A percentile compares a stretch with the other conserved stretches of the same genome.
phyloP scores from a whole-genome alignment of 495 filamentous ascomycete genomes.

The Penicillium argentinense region DNA sequence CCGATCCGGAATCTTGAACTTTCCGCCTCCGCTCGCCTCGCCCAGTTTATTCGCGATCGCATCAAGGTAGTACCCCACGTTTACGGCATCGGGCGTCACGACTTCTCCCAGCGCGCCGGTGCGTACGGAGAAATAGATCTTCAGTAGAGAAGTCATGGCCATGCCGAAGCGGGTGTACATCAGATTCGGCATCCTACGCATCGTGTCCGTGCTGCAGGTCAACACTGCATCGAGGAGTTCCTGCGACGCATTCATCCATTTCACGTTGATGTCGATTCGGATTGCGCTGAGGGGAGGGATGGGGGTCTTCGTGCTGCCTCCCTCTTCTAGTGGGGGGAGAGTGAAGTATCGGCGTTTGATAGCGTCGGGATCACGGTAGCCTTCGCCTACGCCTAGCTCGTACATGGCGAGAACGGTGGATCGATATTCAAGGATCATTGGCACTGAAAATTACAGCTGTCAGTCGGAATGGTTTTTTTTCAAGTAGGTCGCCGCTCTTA shows the following conservation, averaged over 20 bases:
- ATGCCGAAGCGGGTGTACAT: slow-evolving; percentile 46
- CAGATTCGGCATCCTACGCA: slow-evolving; percentile 47
- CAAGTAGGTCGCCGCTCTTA: slow-evolving; percentile 19
- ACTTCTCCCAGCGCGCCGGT: slow-evolving; percentile 45
- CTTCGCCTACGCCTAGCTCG: slow-evolving; percentile 51
- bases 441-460: slow-evolving; percentile 32
- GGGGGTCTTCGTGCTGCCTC: slow-evolving; percentile 19
- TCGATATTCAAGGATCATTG: slow-evolving; percentile 48
- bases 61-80: slow-evolving; percentile 47
- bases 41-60: slow-evolving; percentile 35
- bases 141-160: slow-evolving; percentile 47
- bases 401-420: slow-evolving; percentile 48
- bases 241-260: slow-evolving; percentile 51
- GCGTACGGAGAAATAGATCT: slow-evolving; percentile 49
- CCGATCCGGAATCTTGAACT: slow-evolving; percentile 39
- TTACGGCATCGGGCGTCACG: slow-evolving; percentile 40
- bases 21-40: slow-evolving; percentile 38
- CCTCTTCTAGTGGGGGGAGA: slow-evolving; percentile 37
- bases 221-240: slow-evolving; percentile 47
- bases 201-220: slow-evolving; percentile 34
- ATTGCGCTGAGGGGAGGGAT: slow-evolving; percentile 37
- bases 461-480: slow-evolving; percentile 3
- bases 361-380: slow-evolving; percentile 50
- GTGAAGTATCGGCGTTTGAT: slow-evolving; percentile 39
- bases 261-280: slow-evolving; percentile 49